These are phyloP conservation scores for Tetracladium marchalianum DNA, from an alignment of 495 filamentous ascomycete genomes.

Conservation along the genomic window DNA sequence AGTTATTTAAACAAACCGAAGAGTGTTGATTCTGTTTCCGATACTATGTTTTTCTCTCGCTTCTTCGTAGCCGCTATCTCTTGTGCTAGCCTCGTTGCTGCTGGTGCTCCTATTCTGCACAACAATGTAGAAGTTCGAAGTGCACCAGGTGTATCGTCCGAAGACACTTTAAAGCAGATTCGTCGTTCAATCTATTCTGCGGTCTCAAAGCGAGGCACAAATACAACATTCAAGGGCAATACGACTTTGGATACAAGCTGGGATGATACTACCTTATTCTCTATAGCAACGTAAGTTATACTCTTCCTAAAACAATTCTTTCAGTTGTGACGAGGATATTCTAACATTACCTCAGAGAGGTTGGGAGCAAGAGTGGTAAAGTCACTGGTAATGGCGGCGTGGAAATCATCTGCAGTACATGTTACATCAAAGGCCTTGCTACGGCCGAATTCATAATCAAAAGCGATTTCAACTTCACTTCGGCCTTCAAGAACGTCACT, in stretches of 20 bases:
- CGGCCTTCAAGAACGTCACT: conserved; percentile 25
- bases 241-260: conserved; percentile 31
- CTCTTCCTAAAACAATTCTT: neutral
- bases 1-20: too few relatives aligned
- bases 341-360: conserved; percentile 3
- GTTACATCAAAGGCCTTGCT: conserved; percentile 39
- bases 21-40: too few relatives aligned
- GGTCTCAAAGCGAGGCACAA: conserved; percentile 9
- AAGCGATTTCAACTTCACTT: conserved; percentile 28
- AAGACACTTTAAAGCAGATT: conserved; percentile 11
- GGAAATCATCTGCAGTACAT: conserved; percentile 37
- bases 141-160: conserved; percentile 10
- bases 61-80: too few relatives aligned
- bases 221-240: conserved; percentile 23
- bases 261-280: conserved; percentile 26
- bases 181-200: neutral
- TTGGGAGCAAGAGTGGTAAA: neutral
- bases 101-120: neutral
- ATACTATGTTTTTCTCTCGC: too few relatives aligned
- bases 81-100: neutral
- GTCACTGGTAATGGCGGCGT: conserved; percentile 11
- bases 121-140: conserved; percentile 11
- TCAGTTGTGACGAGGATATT: neutral
- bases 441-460: conserved; percentile 30
- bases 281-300: conserved; percentile 13